These are phyloP conservation scores for Striga hermonthica DNA, from an alignment of 305 asterid species.

Conservation along the genomic window DNA sequence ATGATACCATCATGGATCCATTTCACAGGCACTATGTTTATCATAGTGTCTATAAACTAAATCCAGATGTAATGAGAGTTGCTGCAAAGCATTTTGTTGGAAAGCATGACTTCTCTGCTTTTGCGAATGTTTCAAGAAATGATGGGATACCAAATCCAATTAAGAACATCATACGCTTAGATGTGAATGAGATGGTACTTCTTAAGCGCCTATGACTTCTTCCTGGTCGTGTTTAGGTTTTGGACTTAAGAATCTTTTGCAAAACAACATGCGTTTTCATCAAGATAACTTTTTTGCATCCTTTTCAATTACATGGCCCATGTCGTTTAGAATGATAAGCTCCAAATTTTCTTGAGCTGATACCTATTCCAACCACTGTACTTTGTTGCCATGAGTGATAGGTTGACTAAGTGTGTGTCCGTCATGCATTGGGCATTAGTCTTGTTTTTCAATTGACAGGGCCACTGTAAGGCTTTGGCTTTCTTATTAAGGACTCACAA, in stretches of 20 bases:
- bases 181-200: constrained; percentile 69
- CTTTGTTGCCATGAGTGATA: too few relatives aligned
- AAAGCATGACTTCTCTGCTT: constrained; percentile 78
- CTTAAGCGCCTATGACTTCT: constrained; percentile 8
- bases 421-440: too few relatives aligned
- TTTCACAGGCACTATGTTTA: constrained; percentile 67
- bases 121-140: constrained; percentile 68
- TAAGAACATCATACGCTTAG: constrained; percentile 61
- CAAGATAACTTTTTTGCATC: constrained; percentile 5
- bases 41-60: constrained; percentile 65
- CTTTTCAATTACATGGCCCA: constrained; percentile 25
- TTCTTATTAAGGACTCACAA: too few relatives aligned
- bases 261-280: not conserved
- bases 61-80: constrained; percentile 58
- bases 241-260: constrained; percentile 1
- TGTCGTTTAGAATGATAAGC: constrained; percentile 8
- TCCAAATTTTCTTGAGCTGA: too few relatives aligned
- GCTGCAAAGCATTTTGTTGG: constrained; percentile 80
- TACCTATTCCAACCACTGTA: too few relatives aligned
- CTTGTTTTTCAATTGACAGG: too few relatives aligned
- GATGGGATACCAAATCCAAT: constrained; percentile 65
- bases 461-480: too few relatives aligned
- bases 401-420: too few relatives aligned
- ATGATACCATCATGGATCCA: constrained; percentile 75
- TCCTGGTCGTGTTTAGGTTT: constrained; percentile 8